Conservation (phyloP, 2,329 filamentous ascomycete genomes). For the Sphaerulina musiva region DNA sequence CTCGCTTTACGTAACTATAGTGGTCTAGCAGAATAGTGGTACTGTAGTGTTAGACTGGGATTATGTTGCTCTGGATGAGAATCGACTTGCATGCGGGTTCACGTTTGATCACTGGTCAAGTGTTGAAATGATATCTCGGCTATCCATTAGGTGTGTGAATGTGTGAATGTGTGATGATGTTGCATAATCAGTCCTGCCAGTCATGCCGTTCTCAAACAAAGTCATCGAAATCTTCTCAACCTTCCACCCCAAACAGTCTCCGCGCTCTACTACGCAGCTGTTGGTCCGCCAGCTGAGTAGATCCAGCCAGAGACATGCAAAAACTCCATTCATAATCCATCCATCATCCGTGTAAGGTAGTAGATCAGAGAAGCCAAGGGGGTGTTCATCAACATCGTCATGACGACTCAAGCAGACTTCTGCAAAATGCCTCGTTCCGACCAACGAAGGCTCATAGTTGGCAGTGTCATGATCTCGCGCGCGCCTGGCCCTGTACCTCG, state of each 20-base stretch:
- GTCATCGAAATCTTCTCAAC: neutral
- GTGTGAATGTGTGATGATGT: conserved; percentile 4
- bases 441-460: neutral
- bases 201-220: conserved; percentile 1
- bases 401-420: conserved; percentile 10
- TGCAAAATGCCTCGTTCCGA: neutral
- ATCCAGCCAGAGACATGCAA: neutral
- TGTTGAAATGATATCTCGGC: conserved; percentile 8
- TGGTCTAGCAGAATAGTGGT: no score
- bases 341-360: neutral
- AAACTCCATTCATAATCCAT: neutral
- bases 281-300: neutral
- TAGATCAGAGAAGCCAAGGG: conserved; percentile 3
- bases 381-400: conserved; percentile 12
- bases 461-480: neutral
- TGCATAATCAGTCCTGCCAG: conserved; percentile 7
- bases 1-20: no score
- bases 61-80: no score
- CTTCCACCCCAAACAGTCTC: neutral
- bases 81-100: no score
- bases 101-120: neutral
- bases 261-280: neutral
- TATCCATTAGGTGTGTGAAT: conserved; percentile 7
- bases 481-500: no score
- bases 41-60: no score